Evolutionary conservation across 805 yeast genomes (phyloP), one percentile per base, ranked within the genome.

Genomic region (Candida pseudofarinosa): DNA sequence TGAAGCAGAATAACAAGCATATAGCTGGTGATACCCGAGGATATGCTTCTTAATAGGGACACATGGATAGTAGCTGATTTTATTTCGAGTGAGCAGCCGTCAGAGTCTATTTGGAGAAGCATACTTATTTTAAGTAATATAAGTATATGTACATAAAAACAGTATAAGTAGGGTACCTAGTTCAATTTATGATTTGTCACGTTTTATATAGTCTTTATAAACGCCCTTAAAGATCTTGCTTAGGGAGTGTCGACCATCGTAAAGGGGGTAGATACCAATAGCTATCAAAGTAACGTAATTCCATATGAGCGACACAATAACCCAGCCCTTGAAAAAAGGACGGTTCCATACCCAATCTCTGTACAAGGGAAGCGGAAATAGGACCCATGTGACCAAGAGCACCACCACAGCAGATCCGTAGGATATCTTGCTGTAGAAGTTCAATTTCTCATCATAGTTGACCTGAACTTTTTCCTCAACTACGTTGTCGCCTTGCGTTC

Each of bases 281-380:
- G 58, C 46, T 13, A 65, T 30, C 12, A 65, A 48, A 0, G 76
- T 62, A 33, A 58, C 47, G 45, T 67, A 70, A 10, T 63, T 58
- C 74, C 74, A 70, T 13, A 70, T 44, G 33, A 69, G 51, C 4
- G 64, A 55, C 19, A 71, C 68, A n/a, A 63, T 60, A 23, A 64
- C 60, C 49, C 61, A 70, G 2, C 75, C 74, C 30, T 55, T 52
- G 49, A 67, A 71, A 44, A 62, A 70, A 4, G 59, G 43, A 37
- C 56, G 60, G 18, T 61, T 48, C 55, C 69, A 71, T 20, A 69
- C 59, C 53, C 63, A 71, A n/a, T 71, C 65, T 33, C 70, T 61
- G 48, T 69, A 70, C 18, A 70, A 52, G 17, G 75, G 73, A 37
- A 70, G 55, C 31, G 76, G 74, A 66, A 69, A 64, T 14, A 65